phyloP scores from a whole-genome alignment of 805 yeast species.

The Myxozyma vanderwaltii region DNA sequence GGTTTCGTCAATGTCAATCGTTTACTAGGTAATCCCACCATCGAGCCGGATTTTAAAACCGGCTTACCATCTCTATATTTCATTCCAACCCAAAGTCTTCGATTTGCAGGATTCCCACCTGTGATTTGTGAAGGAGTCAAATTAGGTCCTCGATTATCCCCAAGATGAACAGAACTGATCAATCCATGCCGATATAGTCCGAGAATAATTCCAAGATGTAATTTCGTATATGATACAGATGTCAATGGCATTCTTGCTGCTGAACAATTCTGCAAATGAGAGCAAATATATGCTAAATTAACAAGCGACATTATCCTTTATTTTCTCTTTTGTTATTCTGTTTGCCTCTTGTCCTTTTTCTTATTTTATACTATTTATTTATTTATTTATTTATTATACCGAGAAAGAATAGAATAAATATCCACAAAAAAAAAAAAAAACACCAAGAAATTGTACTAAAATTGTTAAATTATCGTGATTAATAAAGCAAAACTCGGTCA shows the following conservation, averaged over 20 bases:
- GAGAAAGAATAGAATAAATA: no score
- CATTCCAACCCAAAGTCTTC: constrained; percentile 89
- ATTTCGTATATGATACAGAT: constrained; percentile 76
- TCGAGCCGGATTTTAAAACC: constrained; percentile 67
- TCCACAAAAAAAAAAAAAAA: no score
- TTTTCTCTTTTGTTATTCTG: no score
- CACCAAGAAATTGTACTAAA: no score
- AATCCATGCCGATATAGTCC: constrained; percentile 92
- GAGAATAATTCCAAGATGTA: constrained; percentile 80
- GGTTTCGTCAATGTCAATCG: constrained; percentile 61
- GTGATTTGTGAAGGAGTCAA: constrained; percentile 47
- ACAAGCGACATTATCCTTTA: constrained; percentile 25
- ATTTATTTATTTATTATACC: no score
- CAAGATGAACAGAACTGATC: constrained; percentile 78
- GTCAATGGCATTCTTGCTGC: constrained; percentile 74
- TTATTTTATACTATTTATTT: no score
- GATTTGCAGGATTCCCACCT: constrained; percentile 76
- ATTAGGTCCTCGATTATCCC: constrained; percentile 86
- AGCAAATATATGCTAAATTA: constrained; percentile 70
- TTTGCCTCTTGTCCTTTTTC: no score
- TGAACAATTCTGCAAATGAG: constrained; percentile 86
- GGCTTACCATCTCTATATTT: constrained; percentile 82
- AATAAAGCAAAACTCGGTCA: no score
- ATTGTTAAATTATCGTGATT: no score
- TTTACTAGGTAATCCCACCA: constrained; percentile 85